Conservation (phyloP, 805 yeast genomes). For the Babjeviella inositovora region DNA sequence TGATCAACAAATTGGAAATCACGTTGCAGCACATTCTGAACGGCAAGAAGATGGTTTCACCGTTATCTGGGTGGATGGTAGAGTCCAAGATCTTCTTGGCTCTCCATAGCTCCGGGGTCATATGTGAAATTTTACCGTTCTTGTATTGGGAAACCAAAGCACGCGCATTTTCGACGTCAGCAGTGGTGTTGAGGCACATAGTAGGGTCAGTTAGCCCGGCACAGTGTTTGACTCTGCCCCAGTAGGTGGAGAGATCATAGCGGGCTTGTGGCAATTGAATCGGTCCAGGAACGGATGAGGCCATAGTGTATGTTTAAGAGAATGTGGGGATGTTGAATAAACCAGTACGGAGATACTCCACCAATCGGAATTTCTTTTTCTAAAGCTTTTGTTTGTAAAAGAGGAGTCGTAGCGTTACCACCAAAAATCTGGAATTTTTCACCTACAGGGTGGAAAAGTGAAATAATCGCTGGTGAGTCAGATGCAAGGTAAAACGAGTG, state of each 20-base stretch:
- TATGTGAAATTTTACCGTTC: slow-evolving; percentile 42
- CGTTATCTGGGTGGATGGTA: slow-evolving; percentile 92
- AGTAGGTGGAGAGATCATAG: slow-evolving; percentile 67
- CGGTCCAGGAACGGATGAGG: slow-evolving; percentile 77
- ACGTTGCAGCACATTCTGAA: slow-evolving; percentile 97
- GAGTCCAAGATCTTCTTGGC: slow-evolving; percentile 83
- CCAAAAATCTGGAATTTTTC: not conserved
- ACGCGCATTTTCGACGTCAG: slow-evolving; percentile 50
- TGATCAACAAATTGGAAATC: slow-evolving; percentile 81
- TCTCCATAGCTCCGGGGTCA: slow-evolving; percentile 78
- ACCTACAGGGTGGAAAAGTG: not conserved
- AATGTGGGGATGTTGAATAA: not conserved
- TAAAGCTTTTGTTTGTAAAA: not conserved
- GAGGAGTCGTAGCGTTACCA: too few species aligned
- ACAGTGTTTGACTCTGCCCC: slow-evolving; percentile 93
- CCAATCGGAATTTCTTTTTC: too few species aligned
- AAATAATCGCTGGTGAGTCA: not conserved
- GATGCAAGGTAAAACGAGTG: not conserved
- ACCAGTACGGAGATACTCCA: not conserved
- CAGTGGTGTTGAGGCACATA: slow-evolving; percentile 60
- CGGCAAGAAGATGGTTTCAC: slow-evolving; percentile 82
- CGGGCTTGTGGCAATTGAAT: slow-evolving; percentile 65
- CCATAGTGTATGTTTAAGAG: slow-evolving; percentile 38
- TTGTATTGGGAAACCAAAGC: slow-evolving; percentile 53
- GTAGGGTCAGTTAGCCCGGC: slow-evolving; percentile 87